These are phyloP conservation scores for Trichoderma hamatum DNA, from an alignment of 2,329 filamentous ascomycete species.

Conservation along the genomic window DNA sequence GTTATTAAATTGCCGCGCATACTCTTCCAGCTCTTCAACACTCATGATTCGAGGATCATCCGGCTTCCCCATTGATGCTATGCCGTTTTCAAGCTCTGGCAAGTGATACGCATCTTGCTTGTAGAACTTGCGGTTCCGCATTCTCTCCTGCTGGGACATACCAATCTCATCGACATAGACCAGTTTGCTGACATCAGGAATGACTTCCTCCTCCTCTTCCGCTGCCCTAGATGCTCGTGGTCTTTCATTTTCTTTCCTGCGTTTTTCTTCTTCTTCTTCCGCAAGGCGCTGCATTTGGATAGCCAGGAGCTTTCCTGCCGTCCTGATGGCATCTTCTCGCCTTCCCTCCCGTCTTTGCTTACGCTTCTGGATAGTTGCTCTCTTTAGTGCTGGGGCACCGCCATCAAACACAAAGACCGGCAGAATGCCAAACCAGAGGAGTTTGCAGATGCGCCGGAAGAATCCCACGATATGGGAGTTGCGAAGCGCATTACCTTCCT, in stretches of 20 bases:
- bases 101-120: constrained; percentile 96
- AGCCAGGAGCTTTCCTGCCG: constrained; percentile 86
- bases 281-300: constrained; percentile 91
- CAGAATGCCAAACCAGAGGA: constrained; percentile 93
- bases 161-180: constrained; percentile 91
- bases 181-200: constrained; percentile 69
- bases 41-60: constrained; percentile 97
- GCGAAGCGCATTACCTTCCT: constrained; percentile 93
- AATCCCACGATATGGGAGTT: constrained; percentile 97
- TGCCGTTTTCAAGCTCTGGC: constrained; percentile 77
- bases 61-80: constrained; percentile 83
- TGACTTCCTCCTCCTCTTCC: constrained; percentile 56
- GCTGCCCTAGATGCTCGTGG: constrained; percentile 44
- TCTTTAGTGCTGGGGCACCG: constrained; percentile 85
- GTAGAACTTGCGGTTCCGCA: constrained; percentile 74
- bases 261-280: constrained; percentile 77
- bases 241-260: constrained; percentile 53
- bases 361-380: constrained; percentile 81
- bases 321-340: constrained; percentile 88
- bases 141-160: constrained; percentile 76
- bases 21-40: constrained; percentile 89
- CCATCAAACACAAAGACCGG: constrained; percentile 99
- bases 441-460: constrained; percentile 96
- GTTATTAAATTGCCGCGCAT: constrained; percentile 86
- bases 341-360: constrained; percentile 83